Evolutionary conservation across 768 basidiomycete species (phyloP).

Genomic region (Peribolospora kevripleyi): DNA sequence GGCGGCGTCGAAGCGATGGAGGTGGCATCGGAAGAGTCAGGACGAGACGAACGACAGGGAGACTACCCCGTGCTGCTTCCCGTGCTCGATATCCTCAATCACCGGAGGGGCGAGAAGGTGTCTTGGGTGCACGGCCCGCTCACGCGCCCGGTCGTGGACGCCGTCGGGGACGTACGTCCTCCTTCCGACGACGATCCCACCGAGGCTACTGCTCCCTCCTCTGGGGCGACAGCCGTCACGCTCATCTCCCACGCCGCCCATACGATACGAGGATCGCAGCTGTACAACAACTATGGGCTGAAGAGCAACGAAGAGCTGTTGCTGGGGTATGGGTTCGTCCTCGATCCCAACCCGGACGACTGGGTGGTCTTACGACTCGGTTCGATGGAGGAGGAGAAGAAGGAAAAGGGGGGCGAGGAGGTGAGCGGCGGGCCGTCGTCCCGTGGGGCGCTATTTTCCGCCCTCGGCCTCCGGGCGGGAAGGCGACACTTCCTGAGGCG

Average conservation of each 20-base stretch:
- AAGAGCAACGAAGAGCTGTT: conserved; percentile 78
- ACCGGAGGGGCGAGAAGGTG: too few species aligned
- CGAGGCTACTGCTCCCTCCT: not conserved
- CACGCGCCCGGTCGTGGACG: too few species aligned
- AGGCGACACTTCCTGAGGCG: conserved; percentile 25
- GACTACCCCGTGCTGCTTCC: too few species aligned
- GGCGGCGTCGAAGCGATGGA: too few species aligned
- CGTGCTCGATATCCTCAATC: too few species aligned
- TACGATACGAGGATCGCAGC: not conserved
- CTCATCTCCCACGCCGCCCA: not conserved
- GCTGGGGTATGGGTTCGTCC: conserved; percentile 72
- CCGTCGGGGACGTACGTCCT: not conserved
- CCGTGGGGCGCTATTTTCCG: conserved; percentile 8
- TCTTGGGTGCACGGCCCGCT: too few species aligned
- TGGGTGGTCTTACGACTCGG: conserved; percentile 58
- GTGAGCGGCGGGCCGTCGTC: conserved; percentile 17
- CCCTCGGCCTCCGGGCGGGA: conserved; percentile 29
- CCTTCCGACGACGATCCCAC: not conserved
- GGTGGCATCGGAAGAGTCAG: too few species aligned
- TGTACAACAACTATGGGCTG: conserved; percentile 34
- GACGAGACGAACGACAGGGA: too few species aligned
- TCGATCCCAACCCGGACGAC: conserved; percentile 59
- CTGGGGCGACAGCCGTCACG: not conserved
- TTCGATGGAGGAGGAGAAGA: conserved; percentile 19
- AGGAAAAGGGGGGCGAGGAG: conserved; percentile 6